Conservation (phyloP, 2,329 filamentous ascomycete genomes). For the Chaetomiaceae sp. region DNA sequence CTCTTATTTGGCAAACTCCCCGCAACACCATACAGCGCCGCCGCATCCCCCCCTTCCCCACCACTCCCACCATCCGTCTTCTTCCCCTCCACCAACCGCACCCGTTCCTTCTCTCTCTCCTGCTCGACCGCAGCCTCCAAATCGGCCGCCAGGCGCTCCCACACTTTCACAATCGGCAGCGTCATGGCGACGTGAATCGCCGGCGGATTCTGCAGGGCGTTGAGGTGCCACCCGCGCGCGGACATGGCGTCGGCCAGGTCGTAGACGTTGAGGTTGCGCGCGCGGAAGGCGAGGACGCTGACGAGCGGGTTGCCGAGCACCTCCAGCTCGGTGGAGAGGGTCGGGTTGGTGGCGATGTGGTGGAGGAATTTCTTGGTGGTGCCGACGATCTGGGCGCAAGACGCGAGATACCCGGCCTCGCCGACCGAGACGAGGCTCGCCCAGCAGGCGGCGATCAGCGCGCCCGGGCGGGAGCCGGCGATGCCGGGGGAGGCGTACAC, state of each 20-base stretch:
- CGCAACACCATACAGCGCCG: constrained; percentile 89
- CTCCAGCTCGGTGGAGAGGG: constrained; percentile 65
- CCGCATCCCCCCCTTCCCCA: constrained; percentile 60
- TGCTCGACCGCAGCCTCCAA: constrained; percentile 59
- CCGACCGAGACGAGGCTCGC: constrained; percentile 83
- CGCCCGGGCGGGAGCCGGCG: constrained; percentile 85
- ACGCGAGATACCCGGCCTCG: constrained; percentile 78
- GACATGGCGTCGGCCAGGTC: constrained; percentile 88
- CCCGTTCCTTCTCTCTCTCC: constrained; percentile 76
- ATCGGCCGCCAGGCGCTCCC: constrained; percentile 73
- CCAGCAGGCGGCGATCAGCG: constrained; percentile 95
- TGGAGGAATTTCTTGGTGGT: constrained; percentile 75
- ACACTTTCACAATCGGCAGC: constrained; percentile 72
- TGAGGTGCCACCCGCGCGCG: constrained; percentile 85
- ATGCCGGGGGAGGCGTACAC: constrained; percentile 92
- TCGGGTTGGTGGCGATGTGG: constrained; percentile 63
- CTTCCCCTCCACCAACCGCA: constrained; percentile 63
- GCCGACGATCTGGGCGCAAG: constrained; percentile 83
- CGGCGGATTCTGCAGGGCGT: constrained; percentile 83
- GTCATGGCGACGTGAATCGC: constrained; percentile 95
- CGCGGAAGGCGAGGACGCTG: constrained; percentile 81
- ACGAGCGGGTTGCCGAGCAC: constrained; percentile 82
- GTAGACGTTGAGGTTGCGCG: constrained; percentile 84
- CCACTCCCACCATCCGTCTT: constrained; percentile 59
- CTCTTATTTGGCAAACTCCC: constrained; percentile 94